Conservation (phyloP, 352 stramenopile species). For the Blastocystis hominis region DNA sequence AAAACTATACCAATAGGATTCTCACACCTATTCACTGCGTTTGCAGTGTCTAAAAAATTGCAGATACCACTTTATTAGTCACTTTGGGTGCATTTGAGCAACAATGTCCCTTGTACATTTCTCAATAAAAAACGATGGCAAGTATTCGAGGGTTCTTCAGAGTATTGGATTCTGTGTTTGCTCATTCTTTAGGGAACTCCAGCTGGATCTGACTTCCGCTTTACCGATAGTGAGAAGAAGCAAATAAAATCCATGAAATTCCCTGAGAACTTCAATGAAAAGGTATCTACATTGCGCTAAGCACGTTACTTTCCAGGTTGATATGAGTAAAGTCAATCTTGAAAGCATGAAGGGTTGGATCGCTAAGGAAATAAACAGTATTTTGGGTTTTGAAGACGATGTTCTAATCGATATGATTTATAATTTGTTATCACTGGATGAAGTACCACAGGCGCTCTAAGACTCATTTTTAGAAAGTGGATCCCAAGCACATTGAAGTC, state of each 20-base stretch:
- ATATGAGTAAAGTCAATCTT: slow-evolving; percentile 58
- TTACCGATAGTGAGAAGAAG: slow-evolving; percentile 56
- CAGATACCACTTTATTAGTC: background rate
- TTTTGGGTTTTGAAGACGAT: slow-evolving; percentile 55
- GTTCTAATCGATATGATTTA: slow-evolving; percentile 53
- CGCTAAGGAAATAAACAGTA: slow-evolving; percentile 41
- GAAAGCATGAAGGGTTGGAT: slow-evolving; percentile 55
- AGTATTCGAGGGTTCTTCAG: slow-evolving; percentile 54
- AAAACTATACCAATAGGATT: background rate
- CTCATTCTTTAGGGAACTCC: slow-evolving; percentile 41
- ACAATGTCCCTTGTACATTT: background rate
- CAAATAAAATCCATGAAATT: slow-evolving; percentile 49
- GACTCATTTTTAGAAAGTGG: background rate
- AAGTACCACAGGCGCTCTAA: background rate
- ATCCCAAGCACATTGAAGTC: slow-evolving; percentile 57
- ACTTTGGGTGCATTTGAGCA: background rate
- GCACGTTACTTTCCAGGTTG: background rate
- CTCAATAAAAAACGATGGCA: slow-evolving; percentile 23
- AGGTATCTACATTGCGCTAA: background rate
- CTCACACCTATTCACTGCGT: too few relatives aligned
- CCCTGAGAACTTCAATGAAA: slow-evolving; percentile 50
- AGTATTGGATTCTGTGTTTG: background rate
- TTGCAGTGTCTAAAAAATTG: too few relatives aligned
- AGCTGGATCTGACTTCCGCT: slow-evolving; percentile 50
- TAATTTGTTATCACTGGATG: slow-evolving; percentile 49